These are phyloP conservation scores for Pestalotiopsis sp. DNA, from an alignment of 2,329 filamentous ascomycete species.

Conservation along the genomic window DNA sequence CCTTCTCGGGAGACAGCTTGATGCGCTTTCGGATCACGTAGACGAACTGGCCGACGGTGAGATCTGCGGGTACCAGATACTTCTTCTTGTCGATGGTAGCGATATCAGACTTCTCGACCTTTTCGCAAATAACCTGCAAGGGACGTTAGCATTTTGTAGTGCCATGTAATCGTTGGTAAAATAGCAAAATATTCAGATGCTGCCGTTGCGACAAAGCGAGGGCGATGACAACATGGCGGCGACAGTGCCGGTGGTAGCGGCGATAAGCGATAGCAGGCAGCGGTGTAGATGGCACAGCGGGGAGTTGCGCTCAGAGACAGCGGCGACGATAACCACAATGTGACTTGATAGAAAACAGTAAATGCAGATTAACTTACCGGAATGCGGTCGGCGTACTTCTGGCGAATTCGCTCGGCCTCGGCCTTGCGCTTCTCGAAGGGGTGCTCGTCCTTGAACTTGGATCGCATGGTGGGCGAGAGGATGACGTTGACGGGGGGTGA, in stretches of 20 bases:
- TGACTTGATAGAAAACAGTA: background rate
- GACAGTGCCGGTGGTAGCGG: background rate
- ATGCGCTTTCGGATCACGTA: slow-evolving; percentile 99
- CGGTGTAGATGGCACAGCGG: background rate
- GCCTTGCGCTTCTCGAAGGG: slow-evolving; percentile 99
- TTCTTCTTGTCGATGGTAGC: slow-evolving; percentile 99
- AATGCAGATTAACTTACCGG: slow-evolving; percentile 66
- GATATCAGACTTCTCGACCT: slow-evolving; percentile 99
- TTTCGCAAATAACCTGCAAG: slow-evolving; percentile 93
- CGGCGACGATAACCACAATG: background rate
- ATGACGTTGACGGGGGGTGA: slow-evolving; percentile 1
- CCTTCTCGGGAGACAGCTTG: slow-evolving; percentile 99
- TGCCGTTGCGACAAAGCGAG: background rate
- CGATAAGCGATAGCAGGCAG: slow-evolving; percentile 9
- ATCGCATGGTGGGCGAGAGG: slow-evolving; percentile 73
- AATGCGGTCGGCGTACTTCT: slow-evolving; percentile 98
- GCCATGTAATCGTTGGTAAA: background rate
- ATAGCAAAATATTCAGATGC: background rate
- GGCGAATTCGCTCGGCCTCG: slow-evolving; percentile 97
- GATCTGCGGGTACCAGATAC: slow-evolving; percentile 94
- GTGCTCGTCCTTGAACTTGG: slow-evolving; percentile 99
- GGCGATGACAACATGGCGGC: too few relatives aligned
- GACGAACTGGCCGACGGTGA: slow-evolving; percentile 99
- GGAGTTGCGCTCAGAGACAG: background rate
- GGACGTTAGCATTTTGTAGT: background rate